phyloP scores from a whole-genome alignment of 192 early-diverging fungal genomes.

The Diversispora eburnea region DNA sequence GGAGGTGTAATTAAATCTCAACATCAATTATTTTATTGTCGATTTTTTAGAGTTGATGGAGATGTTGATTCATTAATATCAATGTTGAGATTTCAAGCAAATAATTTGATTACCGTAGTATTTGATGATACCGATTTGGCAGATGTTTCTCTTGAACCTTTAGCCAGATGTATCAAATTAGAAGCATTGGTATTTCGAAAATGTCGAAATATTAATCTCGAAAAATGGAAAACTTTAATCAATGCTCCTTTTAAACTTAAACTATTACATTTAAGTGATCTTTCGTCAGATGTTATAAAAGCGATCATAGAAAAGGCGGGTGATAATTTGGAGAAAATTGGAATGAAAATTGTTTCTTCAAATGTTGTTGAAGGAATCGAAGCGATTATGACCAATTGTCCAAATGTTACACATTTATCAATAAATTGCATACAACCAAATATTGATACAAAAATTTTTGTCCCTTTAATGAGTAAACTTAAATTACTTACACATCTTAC shows the following conservation, averaged over 20 bases:
- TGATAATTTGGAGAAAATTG: not conserved
- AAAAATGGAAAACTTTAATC: not conserved
- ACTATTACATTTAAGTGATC: not conserved
- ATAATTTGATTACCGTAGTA: not conserved
- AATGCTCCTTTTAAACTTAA: not conserved
- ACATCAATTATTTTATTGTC: conserved; percentile 3
- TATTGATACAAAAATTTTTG: not conserved
- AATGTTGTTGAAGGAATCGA: not conserved
- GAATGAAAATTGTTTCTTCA: not conserved
- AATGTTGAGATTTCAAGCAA: not conserved
- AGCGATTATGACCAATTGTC: not conserved
- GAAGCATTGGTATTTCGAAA: not conserved
- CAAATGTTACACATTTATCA: not conserved
- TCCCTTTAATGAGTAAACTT: not conserved
- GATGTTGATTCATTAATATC: not conserved
- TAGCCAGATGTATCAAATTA: not conserved
- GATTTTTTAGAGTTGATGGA: conserved; percentile 4
- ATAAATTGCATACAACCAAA: not conserved
- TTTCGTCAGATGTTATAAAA: not conserved
- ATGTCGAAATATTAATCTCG: not conserved
- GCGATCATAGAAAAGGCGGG: not conserved
- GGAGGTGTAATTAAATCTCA: not conserved
- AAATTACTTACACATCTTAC: not conserved
- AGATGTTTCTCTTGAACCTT: not conserved
- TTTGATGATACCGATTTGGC: not conserved